Evolutionary conservation across 768 basidiomycete species (phyloP).

Genomic region (Macrolepiota fuliginosa): DNA sequence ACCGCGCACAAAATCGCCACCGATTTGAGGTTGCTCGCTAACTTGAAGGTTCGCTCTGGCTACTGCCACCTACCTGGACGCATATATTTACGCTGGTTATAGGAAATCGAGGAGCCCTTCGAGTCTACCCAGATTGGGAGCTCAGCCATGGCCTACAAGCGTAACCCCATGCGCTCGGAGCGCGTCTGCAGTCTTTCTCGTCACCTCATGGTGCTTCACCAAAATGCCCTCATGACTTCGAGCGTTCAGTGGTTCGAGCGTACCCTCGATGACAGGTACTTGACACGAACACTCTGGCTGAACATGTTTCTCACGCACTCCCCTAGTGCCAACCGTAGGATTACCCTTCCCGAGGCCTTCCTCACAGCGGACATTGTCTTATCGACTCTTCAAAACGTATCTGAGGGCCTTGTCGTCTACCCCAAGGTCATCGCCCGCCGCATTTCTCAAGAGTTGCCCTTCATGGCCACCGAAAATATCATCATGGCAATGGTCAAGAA

Average conservation of each 20-base stretch:
- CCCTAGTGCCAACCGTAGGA: slow-evolving; percentile 87
- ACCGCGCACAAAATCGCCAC: slow-evolving; percentile 99
- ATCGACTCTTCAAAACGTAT: slow-evolving; percentile 93
- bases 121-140: slow-evolving; percentile 98
- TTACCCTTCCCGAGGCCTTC: slow-evolving; percentile 96
- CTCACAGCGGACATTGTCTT: slow-evolving; percentile 95
- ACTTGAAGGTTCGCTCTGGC: slow-evolving; percentile 64
- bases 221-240: slow-evolving; percentile 93
- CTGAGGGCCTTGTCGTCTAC: slow-evolving; percentile 99
- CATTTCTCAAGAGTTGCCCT: slow-evolving; percentile 93
- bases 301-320: neutral
- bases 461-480: slow-evolving; percentile 99
- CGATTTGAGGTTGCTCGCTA: slow-evolving; percentile 90
- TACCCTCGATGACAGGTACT: slow-evolving; percentile 90
- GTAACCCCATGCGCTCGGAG: slow-evolving; percentile 99
- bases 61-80: neutral
- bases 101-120: slow-evolving; percentile 99
- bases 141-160: slow-evolving; percentile 98
- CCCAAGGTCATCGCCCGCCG: slow-evolving; percentile 92
- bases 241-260: slow-evolving; percentile 99
- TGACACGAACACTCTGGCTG: neutral
- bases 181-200: slow-evolving; percentile 95
- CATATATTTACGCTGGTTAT: neutral
- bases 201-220: slow-evolving; percentile 93
- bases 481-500: slow-evolving; percentile 98